Percentiles rank a stretch among this genome's conserved stretches.
Conservation (phyloP, 768 basidiomycete genomes). For the Tulasnella sp. region DNA sequence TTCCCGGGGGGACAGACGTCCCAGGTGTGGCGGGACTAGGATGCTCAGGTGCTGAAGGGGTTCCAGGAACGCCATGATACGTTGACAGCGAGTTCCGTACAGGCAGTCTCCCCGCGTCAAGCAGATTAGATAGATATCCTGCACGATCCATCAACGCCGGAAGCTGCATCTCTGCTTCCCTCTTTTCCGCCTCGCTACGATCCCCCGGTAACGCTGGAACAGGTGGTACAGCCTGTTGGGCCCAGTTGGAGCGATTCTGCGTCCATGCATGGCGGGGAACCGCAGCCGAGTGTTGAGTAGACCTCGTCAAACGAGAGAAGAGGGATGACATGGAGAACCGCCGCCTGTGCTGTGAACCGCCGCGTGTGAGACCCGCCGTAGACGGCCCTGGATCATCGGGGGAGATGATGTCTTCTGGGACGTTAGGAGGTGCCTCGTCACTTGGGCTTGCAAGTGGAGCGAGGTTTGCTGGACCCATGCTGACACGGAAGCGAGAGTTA, state of each 20-base stretch:
- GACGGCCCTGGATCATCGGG: neutral
- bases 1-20: no score
- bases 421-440: conserved; percentile 12
- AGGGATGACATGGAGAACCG: conserved; percentile 14
- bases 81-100: conserved; percentile 32
- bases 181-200: conserved; percentile 21
- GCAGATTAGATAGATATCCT: conserved; percentile 35
- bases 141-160: conserved; percentile 44
- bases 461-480: neutral
- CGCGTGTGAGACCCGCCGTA: neutral
- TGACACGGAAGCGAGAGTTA: conserved; percentile 6
- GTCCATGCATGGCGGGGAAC: no score
- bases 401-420: conserved; percentile 6
- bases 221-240: conserved; percentile 1
- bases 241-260: neutral
- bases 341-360: neutral
- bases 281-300: conserved; percentile 1
- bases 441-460: no score
- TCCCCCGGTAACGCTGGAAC: neutral
- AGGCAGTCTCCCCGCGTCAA: conserved; percentile 46
- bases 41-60: conserved; percentile 8
- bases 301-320: conserved; percentile 9
- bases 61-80: conserved; percentile 5
- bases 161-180: conserved; percentile 40
- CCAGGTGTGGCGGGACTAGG: neutral